These are phyloP conservation scores for Nosema muscidifuracis DNA, from an alignment of 371 early-diverging fungal genomes.

Conservation along the genomic window DNA sequence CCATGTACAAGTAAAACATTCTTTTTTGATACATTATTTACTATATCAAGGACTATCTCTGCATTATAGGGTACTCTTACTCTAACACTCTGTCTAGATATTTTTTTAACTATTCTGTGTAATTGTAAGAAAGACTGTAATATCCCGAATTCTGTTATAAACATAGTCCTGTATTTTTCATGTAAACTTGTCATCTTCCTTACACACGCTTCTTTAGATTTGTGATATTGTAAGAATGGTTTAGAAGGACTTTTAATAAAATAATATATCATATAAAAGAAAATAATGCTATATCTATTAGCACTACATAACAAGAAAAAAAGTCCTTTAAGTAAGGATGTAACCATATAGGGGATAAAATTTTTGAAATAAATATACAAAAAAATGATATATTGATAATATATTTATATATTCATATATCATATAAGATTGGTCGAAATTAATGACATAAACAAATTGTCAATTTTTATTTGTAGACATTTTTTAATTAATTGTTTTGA, in stretches of 20 bases:
- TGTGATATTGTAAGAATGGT: constrained; percentile 9
- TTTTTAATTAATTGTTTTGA: too few species aligned
- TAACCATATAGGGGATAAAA: too few species aligned
- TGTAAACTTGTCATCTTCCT: constrained; percentile 49
- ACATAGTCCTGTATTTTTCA: constrained; percentile 41
- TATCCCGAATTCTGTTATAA: constrained; percentile 42
- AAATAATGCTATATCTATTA: neutral
- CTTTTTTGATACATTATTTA: too few species aligned
- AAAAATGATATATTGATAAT: too few species aligned
- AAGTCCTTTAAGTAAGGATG: too few species aligned
- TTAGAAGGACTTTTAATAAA: neutral
- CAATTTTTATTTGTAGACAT: too few species aligned
- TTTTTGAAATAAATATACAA: too few species aligned
- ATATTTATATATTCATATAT: too few species aligned
- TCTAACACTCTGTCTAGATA: constrained; percentile 13
- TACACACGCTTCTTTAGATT: constrained; percentile 15
- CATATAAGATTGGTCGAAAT: too few species aligned
- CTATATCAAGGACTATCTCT: constrained; percentile 41
- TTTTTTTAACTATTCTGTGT: constrained; percentile 8
- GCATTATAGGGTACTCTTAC: constrained; percentile 42
- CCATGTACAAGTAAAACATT: constrained; percentile 61
- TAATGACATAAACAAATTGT: too few species aligned
- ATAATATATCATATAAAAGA: constrained; percentile 14
- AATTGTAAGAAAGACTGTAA: constrained; percentile 48
- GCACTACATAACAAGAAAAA: too few species aligned